A percentile compares a stretch with the other conserved stretches of the same genome.
Conservation (phyloP, 202 grass and related monocot species). For the Brachypodium distachyon region DNA sequence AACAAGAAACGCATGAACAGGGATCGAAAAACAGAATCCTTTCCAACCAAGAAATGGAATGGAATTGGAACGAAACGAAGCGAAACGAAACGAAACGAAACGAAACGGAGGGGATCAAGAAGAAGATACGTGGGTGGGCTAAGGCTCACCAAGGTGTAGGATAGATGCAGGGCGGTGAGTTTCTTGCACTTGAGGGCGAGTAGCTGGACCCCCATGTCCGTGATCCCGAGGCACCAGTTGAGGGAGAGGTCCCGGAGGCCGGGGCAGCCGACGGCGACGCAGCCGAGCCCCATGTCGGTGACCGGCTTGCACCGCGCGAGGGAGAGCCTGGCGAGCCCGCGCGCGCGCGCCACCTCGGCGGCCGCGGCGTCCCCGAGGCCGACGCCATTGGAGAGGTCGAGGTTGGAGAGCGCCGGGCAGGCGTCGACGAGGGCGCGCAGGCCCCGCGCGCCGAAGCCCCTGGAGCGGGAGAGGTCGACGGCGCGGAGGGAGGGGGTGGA, state of each 20-base stretch:
- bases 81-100: too few relatives aligned
- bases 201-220: conserved; percentile 62
- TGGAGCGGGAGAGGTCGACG: conserved; percentile 61
- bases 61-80: too few relatives aligned
- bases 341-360: conserved; percentile 34
- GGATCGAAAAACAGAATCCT: background rate
- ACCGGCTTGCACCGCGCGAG: conserved; percentile 59
- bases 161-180: conserved; percentile 57
- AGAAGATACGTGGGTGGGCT: background rate
- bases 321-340: conserved; percentile 25
- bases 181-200: conserved; percentile 67
- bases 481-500: conserved; percentile 6
- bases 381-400: conserved; percentile 69
- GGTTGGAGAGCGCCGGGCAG: conserved; percentile 41
- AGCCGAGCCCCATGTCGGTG: conserved; percentile 75
- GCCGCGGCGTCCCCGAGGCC: conserved; percentile 50
- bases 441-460: conserved; percentile 39
- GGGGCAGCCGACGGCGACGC: conserved; percentile 67
- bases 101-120: background rate
- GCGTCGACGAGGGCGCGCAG: conserved; percentile 32
- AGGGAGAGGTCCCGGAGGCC: conserved; percentile 61
- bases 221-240: conserved; percentile 65
- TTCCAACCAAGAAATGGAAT: background rate
- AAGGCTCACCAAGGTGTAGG: conserved; percentile 64
- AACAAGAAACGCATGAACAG: background rate